Conservation (phyloP, 2,329 filamentous ascomycete species). For the Tolypocladium ovalisporum region DNA sequence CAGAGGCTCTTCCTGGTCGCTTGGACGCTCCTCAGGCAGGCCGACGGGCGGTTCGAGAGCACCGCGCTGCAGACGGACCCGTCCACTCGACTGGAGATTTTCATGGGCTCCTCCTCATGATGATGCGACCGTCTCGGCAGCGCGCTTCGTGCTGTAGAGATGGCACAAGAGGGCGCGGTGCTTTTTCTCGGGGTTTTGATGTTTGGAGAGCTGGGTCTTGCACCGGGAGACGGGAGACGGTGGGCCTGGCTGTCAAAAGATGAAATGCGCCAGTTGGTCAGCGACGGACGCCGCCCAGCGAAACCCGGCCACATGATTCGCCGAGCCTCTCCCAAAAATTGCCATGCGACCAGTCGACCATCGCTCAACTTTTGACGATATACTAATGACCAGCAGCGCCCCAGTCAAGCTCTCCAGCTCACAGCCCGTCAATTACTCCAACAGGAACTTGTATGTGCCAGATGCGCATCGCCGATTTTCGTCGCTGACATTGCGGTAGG, state of each 20-base stretch:
- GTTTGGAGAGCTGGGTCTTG: neutral
- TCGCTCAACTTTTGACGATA: neutral
- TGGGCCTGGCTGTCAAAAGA: neutral
- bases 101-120: constrained; percentile 49
- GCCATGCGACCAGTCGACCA: neutral
- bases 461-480: neutral
- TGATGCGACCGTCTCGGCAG: constrained; percentile 10
- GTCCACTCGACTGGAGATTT: constrained; percentile 47
- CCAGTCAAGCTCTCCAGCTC: neutral
- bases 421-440: neutral
- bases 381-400: neutral
- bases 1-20: constrained; percentile 15
- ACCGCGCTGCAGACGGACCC: constrained; percentile 48
- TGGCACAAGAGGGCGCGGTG: neutral
- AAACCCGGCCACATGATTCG: constrained; percentile 11
- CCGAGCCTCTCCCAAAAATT: constrained; percentile 9
- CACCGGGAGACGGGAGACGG: neutral
- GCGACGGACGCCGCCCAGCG: neutral
- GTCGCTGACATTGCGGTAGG: neutral
- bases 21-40: constrained; percentile 10
- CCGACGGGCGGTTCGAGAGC: constrained; percentile 33
- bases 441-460: neutral
- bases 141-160: neutral
- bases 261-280: neutral
- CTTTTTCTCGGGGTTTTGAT: neutral